Base-by-base conservation (phyloP, 1,284 basidiomycete genomes). In the Irpex lacteus region DNA sequence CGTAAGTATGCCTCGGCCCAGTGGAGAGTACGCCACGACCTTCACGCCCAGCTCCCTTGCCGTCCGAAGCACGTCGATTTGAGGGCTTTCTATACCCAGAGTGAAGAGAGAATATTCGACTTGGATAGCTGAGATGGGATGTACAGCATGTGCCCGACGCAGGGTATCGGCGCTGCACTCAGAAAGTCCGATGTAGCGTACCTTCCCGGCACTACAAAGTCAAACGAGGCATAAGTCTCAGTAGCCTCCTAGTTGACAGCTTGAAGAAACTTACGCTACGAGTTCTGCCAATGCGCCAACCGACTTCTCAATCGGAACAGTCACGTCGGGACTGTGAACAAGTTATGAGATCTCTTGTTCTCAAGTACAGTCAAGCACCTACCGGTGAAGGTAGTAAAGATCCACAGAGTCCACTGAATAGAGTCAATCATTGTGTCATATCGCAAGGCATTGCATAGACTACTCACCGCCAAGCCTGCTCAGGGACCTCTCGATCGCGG, bases 281-380 rank as follows among this genome's bases (percentile, higher is more conserved):
- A 83, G 76, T 65, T 85, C 80, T 1, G 80, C 80, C 78, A 86
- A 78, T 2, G 79, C 83, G 1, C 73, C 73, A 1, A 85, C 76
- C 0, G 83, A 82, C 55, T 72, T 70, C 78, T 68, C 61, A 57
- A 65, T 68, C 36, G 65, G 63, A 32, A 63, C 56, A n/a, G 60
- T 65, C 7, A 59, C 37, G 50, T 66, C 65, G 5, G 65, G 65
- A 8, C 65, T 66, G 65, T 32, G 60, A 59, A 19, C 81, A 57
- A 13, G 3, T 9, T 44, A 19, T n/a, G 11, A 13, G 19, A 26
- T n/a, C 9, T 40, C 19, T 34, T 11, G 21, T 13, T 26, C 18
- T 26, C 26, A 26, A 26, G 5, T 55, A 38, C 18, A 5, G 5
- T 6, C 5, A 34, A 32, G 15, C 2, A 65, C 70, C 34, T 65